phyloP scores from a whole-genome alignment of 768 basidiomycete genomes.

The Cystobasidium onofrii region DNA sequence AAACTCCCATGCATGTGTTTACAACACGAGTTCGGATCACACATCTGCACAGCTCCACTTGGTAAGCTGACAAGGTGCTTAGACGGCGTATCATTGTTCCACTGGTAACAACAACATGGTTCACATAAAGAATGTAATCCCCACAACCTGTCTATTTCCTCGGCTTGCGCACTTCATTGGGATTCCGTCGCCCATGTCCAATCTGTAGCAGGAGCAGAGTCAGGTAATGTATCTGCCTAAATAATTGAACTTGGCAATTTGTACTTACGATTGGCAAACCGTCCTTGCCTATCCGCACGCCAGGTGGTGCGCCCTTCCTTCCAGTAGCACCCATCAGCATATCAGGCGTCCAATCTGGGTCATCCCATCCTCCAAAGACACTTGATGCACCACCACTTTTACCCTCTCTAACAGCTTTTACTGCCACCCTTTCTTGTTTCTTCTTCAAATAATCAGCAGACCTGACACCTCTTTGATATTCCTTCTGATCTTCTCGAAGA shows the following conservation, averaged over 20 bases:
- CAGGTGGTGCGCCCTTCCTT: constrained; percentile 2
- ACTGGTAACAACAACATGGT: neutral
- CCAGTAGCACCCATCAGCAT: constrained; percentile 56
- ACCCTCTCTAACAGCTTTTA: constrained; percentile 51
- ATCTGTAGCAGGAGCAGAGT: neutral
- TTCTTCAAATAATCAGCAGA: constrained; percentile 62
- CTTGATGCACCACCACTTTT: constrained; percentile 48
- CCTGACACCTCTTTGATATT: constrained; percentile 75
- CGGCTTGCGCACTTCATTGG: constrained; percentile 64
- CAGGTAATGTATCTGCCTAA: neutral
- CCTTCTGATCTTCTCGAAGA: constrained; percentile 82
- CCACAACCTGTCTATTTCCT: constrained; percentile 34
- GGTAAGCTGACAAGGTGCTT: neutral
- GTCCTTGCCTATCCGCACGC: constrained; percentile 3
- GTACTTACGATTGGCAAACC: constrained; percentile 19
- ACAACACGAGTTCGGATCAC: too few species aligned
- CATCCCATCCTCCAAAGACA: constrained; percentile 58
- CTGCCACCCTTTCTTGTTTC: constrained; percentile 68
- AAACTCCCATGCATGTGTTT: too few species aligned
- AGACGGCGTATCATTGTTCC: neutral
- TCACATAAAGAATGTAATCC: neutral
- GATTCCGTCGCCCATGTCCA: constrained; percentile 65
- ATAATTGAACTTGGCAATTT: neutral
- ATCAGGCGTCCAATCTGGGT: constrained; percentile 87
- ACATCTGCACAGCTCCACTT: neutral